Evolutionary conservation across 805 yeast genomes (phyloP), one percentile per base, ranked within the genome.

Genomic region (Lachancea fermentati): DNA sequence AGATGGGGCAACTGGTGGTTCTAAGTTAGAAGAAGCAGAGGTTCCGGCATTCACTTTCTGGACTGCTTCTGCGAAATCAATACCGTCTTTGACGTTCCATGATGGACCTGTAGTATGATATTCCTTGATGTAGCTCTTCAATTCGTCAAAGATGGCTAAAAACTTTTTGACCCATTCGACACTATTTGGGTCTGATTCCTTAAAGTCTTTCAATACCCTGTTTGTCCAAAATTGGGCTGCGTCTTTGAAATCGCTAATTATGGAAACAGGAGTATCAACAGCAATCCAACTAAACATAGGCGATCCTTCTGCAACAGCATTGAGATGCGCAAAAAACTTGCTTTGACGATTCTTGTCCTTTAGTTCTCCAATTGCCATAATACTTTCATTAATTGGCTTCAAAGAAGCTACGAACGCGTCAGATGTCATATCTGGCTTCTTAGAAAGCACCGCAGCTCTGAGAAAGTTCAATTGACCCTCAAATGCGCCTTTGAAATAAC

Each of bases 201-300:
- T 87, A 67, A 67, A 79, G 46, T 87, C 96, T 64, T 89, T 89
- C 60, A 89, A 65, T 32, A 91, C 81, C 52, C 95, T 77, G 66
- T 93, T 89, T 8, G 95, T 76, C 88, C 97, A 93, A 66, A 93
- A 93, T 60, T 83, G 91, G 26, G 96, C 85, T 15, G 94, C 78
- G 57, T 93, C 98, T 58, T 82, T 85, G 65, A 80, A 85, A 49
- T 89, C 96, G 3, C 83, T 76, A 42, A 93, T 74, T 48, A 72
- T 75, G 0, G 86, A 76, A 12, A 83, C 76, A 1, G 97, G 96
- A 4, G 86, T 78, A 3, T 72, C 76, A 4, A 76, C 75, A 14
- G 85, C 78, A 46, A 91, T 75, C 99, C 99, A 93, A 17, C 95
- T 95, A 39, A 89, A 69, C 5, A 85, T 86, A 8, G 96, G 88